A percentile compares a stretch with the other conserved stretches of the same genome.
phyloP scores from a whole-genome alignment of 2,329 filamentous ascomycete genomes.

The Penicillium sp. region DNA sequence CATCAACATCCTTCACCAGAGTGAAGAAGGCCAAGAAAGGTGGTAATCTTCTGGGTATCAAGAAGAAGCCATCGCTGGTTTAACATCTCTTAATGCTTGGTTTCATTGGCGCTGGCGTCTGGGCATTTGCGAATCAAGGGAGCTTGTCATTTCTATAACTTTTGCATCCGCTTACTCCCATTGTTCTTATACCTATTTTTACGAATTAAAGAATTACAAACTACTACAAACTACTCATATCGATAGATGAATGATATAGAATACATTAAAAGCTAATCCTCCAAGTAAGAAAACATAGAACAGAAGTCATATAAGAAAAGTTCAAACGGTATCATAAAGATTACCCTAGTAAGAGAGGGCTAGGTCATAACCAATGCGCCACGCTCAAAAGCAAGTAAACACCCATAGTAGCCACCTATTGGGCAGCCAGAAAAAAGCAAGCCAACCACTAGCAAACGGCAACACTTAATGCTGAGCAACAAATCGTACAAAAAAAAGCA shows the following conservation, averaged over 20 bases:
- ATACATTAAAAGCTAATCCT: constrained; percentile 18
- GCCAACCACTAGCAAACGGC: neutral
- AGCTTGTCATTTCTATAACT: neutral
- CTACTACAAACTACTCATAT: no score
- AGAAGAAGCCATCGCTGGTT: constrained; percentile 71
- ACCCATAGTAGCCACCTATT: constrained; percentile 15
- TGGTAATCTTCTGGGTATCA: constrained; percentile 77
- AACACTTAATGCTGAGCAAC: neutral
- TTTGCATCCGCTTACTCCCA: neutral
- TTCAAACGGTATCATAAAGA: constrained; percentile 27
- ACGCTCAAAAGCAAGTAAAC: constrained; percentile 26
- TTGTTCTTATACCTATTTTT: neutral
- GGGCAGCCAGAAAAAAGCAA: constrained; percentile 16
- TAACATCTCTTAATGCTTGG: constrained; percentile 16
- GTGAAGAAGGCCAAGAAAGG: constrained; percentile 88
- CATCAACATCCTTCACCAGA: constrained; percentile 70
- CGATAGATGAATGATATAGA: constrained; percentile 15
- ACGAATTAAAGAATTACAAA: constrained; percentile 5
- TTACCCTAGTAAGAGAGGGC: constrained; percentile 12
- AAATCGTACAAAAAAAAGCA: constrained; percentile 8
- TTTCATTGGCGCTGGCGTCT: constrained; percentile 22
- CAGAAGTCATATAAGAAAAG: constrained; percentile 21
- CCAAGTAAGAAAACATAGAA: constrained; percentile 14
- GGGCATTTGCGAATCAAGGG: neutral
- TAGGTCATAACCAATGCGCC: constrained; percentile 25